These are phyloP conservation scores for Taphrina deformans DNA, from an alignment of 1,139 yeast species.

Conservation along the genomic window DNA sequence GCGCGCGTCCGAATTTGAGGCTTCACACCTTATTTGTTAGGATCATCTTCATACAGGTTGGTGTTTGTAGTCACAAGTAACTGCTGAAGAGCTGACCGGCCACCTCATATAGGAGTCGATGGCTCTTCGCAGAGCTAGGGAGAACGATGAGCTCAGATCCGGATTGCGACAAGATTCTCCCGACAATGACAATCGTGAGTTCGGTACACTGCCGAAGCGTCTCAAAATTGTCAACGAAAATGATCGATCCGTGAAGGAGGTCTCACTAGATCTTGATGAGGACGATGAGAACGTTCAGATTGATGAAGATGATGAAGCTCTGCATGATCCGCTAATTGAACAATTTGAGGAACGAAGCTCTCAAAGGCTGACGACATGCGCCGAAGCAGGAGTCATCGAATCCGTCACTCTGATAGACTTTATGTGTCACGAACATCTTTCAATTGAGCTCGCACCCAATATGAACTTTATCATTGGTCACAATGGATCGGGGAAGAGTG, in stretches of 20 bases:
- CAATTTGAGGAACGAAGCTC: background rate
- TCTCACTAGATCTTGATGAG: background rate
- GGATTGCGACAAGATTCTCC: background rate
- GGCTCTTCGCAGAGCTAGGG: background rate
- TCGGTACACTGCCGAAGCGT: background rate
- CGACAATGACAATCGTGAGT: background rate
- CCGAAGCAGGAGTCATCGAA: slow-evolving; percentile 35
- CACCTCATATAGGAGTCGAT: background rate
- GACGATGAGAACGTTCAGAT: background rate
- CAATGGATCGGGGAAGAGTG: slow-evolving; percentile 95
- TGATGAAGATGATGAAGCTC: background rate
- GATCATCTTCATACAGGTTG: no score
- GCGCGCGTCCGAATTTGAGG: background rate
- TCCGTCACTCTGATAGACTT: slow-evolving; percentile 36
- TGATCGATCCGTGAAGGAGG: background rate
- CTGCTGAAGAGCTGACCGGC: no score
- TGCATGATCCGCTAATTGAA: background rate
- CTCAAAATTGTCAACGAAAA: background rate
- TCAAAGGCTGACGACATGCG: slow-evolving; percentile 2
- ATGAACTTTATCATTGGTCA: slow-evolving; percentile 89
- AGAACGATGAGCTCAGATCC: background rate
- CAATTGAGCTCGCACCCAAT: slow-evolving; percentile 73
- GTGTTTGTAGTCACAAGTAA: no score
- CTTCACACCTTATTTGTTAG: no score
- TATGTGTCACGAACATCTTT: slow-evolving; percentile 71